These are phyloP conservation scores for Lipomyces lipofer DNA, from an alignment of 805 yeast genomes.

Conservation along the genomic window DNA sequence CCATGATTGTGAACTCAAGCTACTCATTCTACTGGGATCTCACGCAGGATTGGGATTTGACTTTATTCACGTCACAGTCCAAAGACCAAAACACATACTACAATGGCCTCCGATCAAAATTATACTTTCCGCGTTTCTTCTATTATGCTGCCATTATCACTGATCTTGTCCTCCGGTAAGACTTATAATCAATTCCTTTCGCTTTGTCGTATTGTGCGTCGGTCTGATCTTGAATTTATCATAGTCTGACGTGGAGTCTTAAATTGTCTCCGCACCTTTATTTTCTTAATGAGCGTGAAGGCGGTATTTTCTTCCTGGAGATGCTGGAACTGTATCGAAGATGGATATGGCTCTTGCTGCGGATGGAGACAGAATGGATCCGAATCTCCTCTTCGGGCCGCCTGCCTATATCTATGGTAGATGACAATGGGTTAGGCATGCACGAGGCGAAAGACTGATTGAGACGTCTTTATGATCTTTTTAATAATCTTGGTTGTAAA, in stretches of 20 bases:
- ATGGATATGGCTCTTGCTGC: constrained; percentile 85
- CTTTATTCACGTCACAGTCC: constrained; percentile 45
- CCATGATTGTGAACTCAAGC: constrained; percentile 63
- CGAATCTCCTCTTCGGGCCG: constrained; percentile 22
- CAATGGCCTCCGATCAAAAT: constrained; percentile 35
- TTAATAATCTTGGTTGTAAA: no score
- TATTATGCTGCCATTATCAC: constrained; percentile 59
- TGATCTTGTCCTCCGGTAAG: constrained; percentile 61
- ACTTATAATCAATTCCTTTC: not conserved
- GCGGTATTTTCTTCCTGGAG: constrained; percentile 69
- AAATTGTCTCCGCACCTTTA: constrained; percentile 47
- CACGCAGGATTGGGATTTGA: constrained; percentile 82
- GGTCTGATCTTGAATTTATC: no score
- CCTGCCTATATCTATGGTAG: not conserved
- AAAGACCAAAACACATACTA: not conserved
- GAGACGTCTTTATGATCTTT: not conserved
- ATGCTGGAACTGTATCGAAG: constrained; percentile 76
- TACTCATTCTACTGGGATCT: constrained; percentile 91
- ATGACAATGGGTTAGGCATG: not conserved
- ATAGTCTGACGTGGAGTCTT: constrained; percentile 66
- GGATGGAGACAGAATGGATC: constrained; percentile 74
- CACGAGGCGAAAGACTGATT: constrained; percentile 36
- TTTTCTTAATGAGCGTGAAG: constrained; percentile 42
- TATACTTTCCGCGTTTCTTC: constrained; percentile 37
- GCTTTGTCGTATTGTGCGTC: not conserved